Evolutionary conservation across 257 asterid species (phyloP), one percentile per base, ranked within the genome.

Genomic region (Euphrasia confusa): DNA sequence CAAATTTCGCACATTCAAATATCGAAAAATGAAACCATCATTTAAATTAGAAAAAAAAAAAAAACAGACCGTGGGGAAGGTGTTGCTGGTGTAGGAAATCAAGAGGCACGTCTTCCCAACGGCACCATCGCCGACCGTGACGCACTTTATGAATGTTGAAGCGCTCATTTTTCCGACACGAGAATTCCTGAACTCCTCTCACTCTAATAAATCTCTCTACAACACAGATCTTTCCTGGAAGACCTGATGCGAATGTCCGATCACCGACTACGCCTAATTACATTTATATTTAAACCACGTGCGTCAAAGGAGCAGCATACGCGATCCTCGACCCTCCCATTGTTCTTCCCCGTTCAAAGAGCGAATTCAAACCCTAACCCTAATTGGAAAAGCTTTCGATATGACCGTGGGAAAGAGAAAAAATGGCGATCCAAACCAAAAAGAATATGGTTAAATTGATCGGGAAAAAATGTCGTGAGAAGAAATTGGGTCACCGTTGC

Each of bases 61-160:
- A 65, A 30, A 68, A 54, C 50, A 10, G 27, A 89, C 97, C 95
- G 97, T 89, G 79, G 97, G 97, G 66, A 89, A 89, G 56, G 97
- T 89, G 82, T 82, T 82, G 82, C 89, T 82, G 74, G 89, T 82
- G 75, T 82, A 82, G 60, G 89, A 82, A 69, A 82, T 82, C 81
- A 82, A 72, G 67, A 82, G 84, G 63, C 89, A 82, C 5, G 89
- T 82, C 75, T 82, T 82, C 42, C 89, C 89, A 52, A 82, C 89
- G 61, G 89, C 89, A 47, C 89, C 89, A 69, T 82, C 89, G 55
- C 89, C 89, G 50, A 82, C 89, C 59, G 89, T 82, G 52, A 82
- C 89, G 67, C 89, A 82, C 79, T 82, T 82, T 62, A 82, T 82
- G 85, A 82, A 82, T 66, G 83, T 82, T 44, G 89, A 82, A 61